Base-by-base conservation (phyloP, 192 early-diverging fungal genomes). In the Allomyces javanicus region DNA sequence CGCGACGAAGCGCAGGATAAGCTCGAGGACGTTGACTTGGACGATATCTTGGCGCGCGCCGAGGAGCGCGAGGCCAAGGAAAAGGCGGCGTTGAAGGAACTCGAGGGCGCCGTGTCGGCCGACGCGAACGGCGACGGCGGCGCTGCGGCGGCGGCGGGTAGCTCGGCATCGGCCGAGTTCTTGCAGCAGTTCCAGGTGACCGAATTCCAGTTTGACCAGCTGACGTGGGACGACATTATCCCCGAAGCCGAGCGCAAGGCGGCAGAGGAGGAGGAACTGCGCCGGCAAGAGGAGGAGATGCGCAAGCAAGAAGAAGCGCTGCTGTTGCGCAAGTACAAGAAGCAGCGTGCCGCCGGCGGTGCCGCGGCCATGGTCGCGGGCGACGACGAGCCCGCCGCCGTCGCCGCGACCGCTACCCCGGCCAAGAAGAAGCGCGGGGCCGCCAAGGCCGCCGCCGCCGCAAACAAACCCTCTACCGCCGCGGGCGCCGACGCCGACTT, bases 201-300 rank as follows among this genome's bases (percentile, higher is more conserved):
- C 5, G 94, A 97, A 75, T 88, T 79, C 76, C 85, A 68, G 69
- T 81, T 71, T 82, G 83, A 65, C 70, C 81, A 68, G 65, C 73
- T 93, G 70, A 82, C 77, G 23, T 99, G 95, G 94, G 95, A 98
- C 44, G 91, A 93, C 0, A 91, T 99, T 66, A 93, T 99, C 63
- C 95, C 95, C 22, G 82, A 88, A 64, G 81, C 81, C 10, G 93
- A 94, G 66, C 82, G 89, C 23, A 78, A 84, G 64, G 72, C 82
- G 40, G 69, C 78, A 7, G 79, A 82, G 67, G 78, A 80, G n/a
- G 89, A 92, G 68, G 83, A 81, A 50, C 77, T 84, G 70, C 76
- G 77, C 40, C 79, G 81, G 71, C 72, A 81, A 43, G 80, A 85
- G 67, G 79, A 79, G 26, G 78, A 79, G 63, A 71, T 86, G 9